Evolutionary conservation across 768 basidiomycete species (phyloP), one percentile per base, ranked within the genome.

Genomic region (Agaricus blazei): DNA sequence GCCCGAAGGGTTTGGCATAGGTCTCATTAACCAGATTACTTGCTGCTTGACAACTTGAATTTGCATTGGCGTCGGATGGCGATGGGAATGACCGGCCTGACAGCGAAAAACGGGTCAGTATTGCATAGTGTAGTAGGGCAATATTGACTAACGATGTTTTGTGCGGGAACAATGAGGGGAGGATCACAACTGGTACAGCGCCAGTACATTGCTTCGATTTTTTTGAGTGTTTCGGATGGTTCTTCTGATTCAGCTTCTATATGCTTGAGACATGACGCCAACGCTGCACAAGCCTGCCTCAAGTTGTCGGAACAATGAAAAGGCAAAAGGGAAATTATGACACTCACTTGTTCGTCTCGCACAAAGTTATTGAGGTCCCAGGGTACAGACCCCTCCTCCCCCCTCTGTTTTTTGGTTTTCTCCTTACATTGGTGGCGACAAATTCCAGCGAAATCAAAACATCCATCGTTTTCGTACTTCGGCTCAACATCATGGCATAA

Each of bases 51-150:
- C 31, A 0, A 73, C 55, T 2, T 67, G 60, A 48, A 87, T 60
- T 19, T 71, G 45, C 76, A 81, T 81, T 7, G 41, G 48, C 3
- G 68, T 61, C 0, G 81, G 75, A 59, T 88, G 87, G n/a, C 87
- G 77, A 58, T 83, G 81, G 41, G 76, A 77, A 64, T 88, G 87
- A 0, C 81, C 80, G 34, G 78, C 67, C 86, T 88, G 62, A n/a
- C n/a, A 26, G 40, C 38, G 11, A 8, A 38, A 44, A 12, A 34
- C 34, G 45, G 9, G 2, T 40, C 11, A 48, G 28, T 2, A 7
- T 48, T 49, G 34, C 42, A 38, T 51, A 12, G 5, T 7, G 46
- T 29, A 9, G 15, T 11, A 26, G 23, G 19, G 24, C 2, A 23
- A 40, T 57, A 5, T 34, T 3, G 19, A 62, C 79, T 51, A 60